phyloP scores from a whole-genome alignment of 2,329 filamentous ascomycete species.

The Phoma sp. region DNA sequence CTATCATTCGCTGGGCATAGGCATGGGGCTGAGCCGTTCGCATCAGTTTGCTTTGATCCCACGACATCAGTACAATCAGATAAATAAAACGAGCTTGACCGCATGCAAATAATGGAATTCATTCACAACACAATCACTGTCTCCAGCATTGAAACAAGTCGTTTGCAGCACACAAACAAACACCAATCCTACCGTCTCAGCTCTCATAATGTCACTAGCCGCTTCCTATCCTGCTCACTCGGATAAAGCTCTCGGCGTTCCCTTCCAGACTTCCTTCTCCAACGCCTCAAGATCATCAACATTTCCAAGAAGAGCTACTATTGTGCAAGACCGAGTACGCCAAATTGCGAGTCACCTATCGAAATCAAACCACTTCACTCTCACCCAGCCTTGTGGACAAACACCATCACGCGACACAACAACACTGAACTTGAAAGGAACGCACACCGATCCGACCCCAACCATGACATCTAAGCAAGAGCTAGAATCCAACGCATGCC shows the following conservation, averaged over 20 bases:
- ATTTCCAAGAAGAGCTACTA: constrained; percentile 12
- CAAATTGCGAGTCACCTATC: constrained; percentile 13
- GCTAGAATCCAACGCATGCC: background rate
- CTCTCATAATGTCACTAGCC: background rate
- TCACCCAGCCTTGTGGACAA: background rate
- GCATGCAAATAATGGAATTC: background rate
- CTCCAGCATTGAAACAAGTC: background rate
- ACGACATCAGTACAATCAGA: background rate
- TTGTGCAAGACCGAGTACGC: constrained; percentile 2
- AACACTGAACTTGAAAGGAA: background rate
- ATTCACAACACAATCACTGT: background rate
- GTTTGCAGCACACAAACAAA: background rate
- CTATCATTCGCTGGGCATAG: background rate
- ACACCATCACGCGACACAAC: background rate
- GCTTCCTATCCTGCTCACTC: background rate
- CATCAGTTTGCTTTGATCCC: background rate
- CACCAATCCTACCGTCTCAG: background rate
- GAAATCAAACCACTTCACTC: constrained; percentile 11
- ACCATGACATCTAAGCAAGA: constrained; percentile 4
- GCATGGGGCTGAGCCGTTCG: background rate
- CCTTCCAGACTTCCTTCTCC: constrained; percentile 19
- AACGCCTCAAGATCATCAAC: constrained; percentile 14
- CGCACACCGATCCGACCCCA: background rate
- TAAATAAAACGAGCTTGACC: background rate
- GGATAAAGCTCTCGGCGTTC: constrained; percentile 9